Evolutionary conservation across 2,329 filamentous ascomycete genomes (phyloP), one percentile per base, ranked within the genome.

Genomic region (Chlorencoelia australis): DNA sequence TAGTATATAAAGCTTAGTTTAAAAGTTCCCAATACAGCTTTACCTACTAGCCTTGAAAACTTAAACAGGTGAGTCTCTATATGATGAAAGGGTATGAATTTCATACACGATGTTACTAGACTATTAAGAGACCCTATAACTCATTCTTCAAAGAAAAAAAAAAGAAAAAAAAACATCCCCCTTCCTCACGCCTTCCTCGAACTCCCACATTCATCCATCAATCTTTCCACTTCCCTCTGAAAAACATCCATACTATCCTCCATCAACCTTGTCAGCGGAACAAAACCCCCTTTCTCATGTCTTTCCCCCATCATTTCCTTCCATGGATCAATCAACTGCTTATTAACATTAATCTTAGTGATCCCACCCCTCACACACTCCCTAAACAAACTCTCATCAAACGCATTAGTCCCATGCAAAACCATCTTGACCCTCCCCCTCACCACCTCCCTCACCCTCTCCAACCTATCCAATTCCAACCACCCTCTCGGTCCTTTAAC

Each of bases 321-420:
- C 42, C 48, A 52, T 18, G 44, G 45, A 34, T 49, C 44, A 24
- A 52, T 30, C 36, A 52, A 28, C 33, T 43, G 33, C 34, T 44
- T 45, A 24, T 49, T 50, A 2, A 49, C 30, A 44, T 46, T 64
- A 52, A 35, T 56, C 56, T 21, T 65, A 56, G 39, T 66, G 67
- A 26, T 61, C 4, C 46, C 45, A 26, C 60, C 36, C 68, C 62
- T 10, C 68, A 54, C 14, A 72, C 59, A 22, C 67, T 47, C 52
- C 67, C 69, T 52, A 61, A 73, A 67, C 3, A 72, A 52, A n/a
- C 66, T 59, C 4, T 63, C 54, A 1, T 61, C 56, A 42, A 74
- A 74, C 25, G 37, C 39, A 67, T 73, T 73, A 1, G 71, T 74
- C 1, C 72, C 73, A 46, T 77, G 73, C 20, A 76, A 54, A 2